Base-by-base conservation (phyloP, 2,329 filamentous ascomycete species). In the Talaromyces pinophilus region DNA sequence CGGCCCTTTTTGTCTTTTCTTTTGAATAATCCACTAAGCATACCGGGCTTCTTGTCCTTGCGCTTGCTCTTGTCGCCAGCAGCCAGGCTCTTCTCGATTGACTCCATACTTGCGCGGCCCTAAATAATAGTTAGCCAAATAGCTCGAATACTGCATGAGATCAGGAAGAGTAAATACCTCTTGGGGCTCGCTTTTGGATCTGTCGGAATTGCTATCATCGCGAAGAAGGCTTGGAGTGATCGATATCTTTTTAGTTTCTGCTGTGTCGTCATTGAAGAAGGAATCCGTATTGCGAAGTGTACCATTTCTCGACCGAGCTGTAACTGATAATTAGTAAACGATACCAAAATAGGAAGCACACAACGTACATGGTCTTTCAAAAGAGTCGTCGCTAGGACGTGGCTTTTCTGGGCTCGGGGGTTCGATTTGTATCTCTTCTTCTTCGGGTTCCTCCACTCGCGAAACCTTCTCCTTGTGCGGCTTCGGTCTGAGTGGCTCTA, bases 161-260 rank as follows among this genome's bases (percentile, higher is more conserved):
- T 1, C 50, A 48, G 50, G n/a, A 8, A 40, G 17, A 17, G 66
- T 69, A 6, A 35, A 66, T 73, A 81, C 79, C 71, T 81, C 80
- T 76, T 76, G 80, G 59, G 72, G 69, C 17, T 82, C 79, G 50
- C 62, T 73, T 13, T 72, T 48, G 28, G 19, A 59, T 25, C 73
- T 66, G n/a, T 63, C 71, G 57, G 67, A 72, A 67, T 69, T 78
- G 11, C 82, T 82, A 70, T 97, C 93, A 71, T 98, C 94, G 50
- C 94, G 89, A 48, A 98, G 82, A 63, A 99, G 81, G 71, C 96
- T 96, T 1, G 95, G 95, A 3, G 95, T 99, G 54, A 99, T 86
- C 0, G 93, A 96, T 71, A 99, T 98, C 82, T 98, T 98, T 79
- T 96, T 93, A 2, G 95, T 97, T 78, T 98, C 95, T 44, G 92